Conservation (phyloP, 2,329 filamentous ascomycete species). For the Ceratocystis harringtonii region DNA sequence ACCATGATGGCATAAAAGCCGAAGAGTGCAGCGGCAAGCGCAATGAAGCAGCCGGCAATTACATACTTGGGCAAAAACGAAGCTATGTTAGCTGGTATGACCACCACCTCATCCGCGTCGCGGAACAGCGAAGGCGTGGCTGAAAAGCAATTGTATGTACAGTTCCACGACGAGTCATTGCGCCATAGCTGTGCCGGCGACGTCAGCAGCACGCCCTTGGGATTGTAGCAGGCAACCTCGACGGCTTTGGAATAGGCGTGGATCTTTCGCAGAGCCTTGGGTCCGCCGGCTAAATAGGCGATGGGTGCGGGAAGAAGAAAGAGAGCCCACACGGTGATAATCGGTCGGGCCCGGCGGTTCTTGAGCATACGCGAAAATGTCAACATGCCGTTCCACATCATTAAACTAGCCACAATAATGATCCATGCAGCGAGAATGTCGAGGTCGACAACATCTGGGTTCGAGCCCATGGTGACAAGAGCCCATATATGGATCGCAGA, state of each 20-base stretch:
- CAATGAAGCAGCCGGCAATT: constrained; percentile 12
- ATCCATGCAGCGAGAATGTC: constrained; percentile 16
- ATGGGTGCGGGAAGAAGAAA: constrained; percentile 15
- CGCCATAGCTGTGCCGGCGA: constrained; percentile 16
- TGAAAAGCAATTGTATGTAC: constrained; percentile 15
- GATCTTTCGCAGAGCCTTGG: constrained; percentile 15
- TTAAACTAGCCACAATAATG: constrained; percentile 11
- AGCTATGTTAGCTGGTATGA: constrained; percentile 14
- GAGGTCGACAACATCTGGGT: constrained; percentile 11
- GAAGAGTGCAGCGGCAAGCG: constrained; percentile 10
- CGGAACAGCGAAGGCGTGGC: constrained; percentile 11
- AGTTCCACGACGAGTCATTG: constrained; percentile 17
- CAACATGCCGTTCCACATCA: constrained; percentile 16
- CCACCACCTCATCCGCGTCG: constrained; percentile 10
- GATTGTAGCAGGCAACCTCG: constrained; percentile 13
- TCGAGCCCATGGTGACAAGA: constrained; percentile 12
- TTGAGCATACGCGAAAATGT: constrained; percentile 15
- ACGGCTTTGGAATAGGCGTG: constrained; percentile 14
- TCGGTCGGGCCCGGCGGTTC: constrained; percentile 16
- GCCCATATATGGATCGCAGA: constrained; percentile 16
- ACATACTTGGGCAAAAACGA: constrained; percentile 16
- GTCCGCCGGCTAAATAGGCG: constrained; percentile 12
- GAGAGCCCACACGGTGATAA: constrained; percentile 13
- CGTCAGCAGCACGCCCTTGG: constrained; percentile 8
- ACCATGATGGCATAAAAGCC: constrained; percentile 16